Evolutionary conservation across 805 yeast species (phyloP).

Genomic region (Wickerhamomyces alni): DNA sequence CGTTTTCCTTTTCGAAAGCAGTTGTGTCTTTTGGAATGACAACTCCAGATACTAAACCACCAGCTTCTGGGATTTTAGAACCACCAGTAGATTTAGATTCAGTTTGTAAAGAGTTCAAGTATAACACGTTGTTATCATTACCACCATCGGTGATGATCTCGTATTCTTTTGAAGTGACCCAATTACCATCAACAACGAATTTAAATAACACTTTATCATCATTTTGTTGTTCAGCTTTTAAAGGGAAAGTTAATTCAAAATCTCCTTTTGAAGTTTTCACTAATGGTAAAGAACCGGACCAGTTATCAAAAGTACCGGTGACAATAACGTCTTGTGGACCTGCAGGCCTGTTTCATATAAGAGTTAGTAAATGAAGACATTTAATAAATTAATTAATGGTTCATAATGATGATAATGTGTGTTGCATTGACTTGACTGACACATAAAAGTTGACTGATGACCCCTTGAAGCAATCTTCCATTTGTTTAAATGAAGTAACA

Average conservation of each 20-base stretch:
- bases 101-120: slow-evolving; percentile 16
- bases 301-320: slow-evolving; percentile 67
- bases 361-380: no score
- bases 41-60: slow-evolving; percentile 30
- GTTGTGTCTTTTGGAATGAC: slow-evolving; percentile 20
- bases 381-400: no score
- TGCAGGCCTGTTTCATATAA: slow-evolving; percentile 29
- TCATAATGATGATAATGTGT: no score
- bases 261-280: slow-evolving; percentile 56
- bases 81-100: slow-evolving; percentile 9
- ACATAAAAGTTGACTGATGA: no score
- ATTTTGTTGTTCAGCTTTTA: slow-evolving; percentile 28
- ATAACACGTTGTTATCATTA: slow-evolving; percentile 32
- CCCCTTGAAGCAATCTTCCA: no score
- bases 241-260: slow-evolving; percentile 55
- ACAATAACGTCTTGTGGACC: slow-evolving; percentile 56
- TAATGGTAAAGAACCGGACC: slow-evolving; percentile 55
- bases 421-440: no score
- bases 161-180: slow-evolving; percentile 41
- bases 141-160: slow-evolving; percentile 39
- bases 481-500: no score
- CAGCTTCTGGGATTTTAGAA: slow-evolving; percentile 39
- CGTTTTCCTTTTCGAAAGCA: slow-evolving; percentile 29
- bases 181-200: slow-evolving; percentile 66
- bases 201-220: slow-evolving; percentile 39